phyloP scores from a whole-genome alignment of 2,329 filamentous ascomycete species.

The Colletotrichum tabaci region DNA sequence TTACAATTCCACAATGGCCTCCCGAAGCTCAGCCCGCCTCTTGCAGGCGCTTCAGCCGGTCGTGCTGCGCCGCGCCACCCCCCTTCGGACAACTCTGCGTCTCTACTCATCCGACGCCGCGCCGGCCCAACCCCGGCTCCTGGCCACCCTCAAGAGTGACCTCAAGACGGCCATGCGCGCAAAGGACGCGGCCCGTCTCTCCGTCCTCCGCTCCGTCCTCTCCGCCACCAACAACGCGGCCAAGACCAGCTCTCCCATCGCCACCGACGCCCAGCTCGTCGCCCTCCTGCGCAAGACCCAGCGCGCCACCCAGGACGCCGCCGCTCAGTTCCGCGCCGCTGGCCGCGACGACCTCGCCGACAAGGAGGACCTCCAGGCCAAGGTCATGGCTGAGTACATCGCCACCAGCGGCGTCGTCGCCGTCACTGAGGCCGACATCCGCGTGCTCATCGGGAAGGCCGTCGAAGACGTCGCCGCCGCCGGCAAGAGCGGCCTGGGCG shows the following conservation, averaged over 20 bases:
- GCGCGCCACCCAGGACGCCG: conserved; percentile 70
- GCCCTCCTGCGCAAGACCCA: conserved; percentile 76
- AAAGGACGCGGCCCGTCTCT: conserved; percentile 75
- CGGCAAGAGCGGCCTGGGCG: conserved; percentile 69
- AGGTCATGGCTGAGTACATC: conserved; percentile 76
- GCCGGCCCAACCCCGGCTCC: conserved; percentile 61
- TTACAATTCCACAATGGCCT: conserved; percentile 44
- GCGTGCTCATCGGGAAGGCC: conserved; percentile 64
- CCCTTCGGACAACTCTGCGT: conserved; percentile 41
- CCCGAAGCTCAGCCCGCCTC: conserved; percentile 46
- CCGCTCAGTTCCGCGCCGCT: conserved; percentile 74
- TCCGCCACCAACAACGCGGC: conserved; percentile 81
- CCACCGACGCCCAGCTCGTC: conserved; percentile 79
- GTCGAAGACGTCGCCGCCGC: conserved; percentile 66
- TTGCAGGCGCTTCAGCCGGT: conserved; percentile 46
- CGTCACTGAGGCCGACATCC: conserved; percentile 72
- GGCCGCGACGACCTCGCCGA: conserved; percentile 78
- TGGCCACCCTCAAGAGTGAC: conserved; percentile 71
- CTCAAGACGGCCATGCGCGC: conserved; percentile 77
- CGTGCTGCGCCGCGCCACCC: conserved; percentile 33
- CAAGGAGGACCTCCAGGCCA: conserved; percentile 78
- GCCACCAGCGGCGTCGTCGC: conserved; percentile 71
- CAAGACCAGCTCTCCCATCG: conserved; percentile 80
- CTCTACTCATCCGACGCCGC: conserved; percentile 45
- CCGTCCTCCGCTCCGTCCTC: conserved; percentile 78